A percentile compares a stretch with the other conserved stretches of the same genome.
Evolutionary conservation across 768 basidiomycete species (phyloP).

Genomic region (Gymnopilus dilepis): DNA sequence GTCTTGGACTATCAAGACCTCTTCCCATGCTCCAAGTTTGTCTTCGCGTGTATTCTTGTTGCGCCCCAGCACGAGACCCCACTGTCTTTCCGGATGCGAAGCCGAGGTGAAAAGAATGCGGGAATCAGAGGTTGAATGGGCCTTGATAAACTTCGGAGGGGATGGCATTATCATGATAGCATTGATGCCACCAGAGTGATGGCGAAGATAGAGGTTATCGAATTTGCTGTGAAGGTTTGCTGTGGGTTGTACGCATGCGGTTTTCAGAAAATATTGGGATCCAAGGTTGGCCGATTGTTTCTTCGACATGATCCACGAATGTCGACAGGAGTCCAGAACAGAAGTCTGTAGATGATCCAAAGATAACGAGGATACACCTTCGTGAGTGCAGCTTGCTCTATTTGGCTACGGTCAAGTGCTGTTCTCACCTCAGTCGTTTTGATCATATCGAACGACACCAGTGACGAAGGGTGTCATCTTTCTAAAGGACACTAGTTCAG

Average conservation of each 20-base stretch:
- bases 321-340: not conserved
- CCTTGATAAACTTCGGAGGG: constrained; percentile 6
- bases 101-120: not conserved
- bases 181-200: constrained; percentile 6
- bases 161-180: constrained; percentile 6
- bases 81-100: not conserved
- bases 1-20: not conserved
- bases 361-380: not conserved
- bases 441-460: too few species aligned
- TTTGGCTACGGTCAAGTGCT: too few species aligned
- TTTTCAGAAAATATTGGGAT: constrained; percentile 4
- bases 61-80: not conserved
- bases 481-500: too few species aligned
- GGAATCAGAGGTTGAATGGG: not conserved
- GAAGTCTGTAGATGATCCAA: not conserved
- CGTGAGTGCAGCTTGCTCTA: too few species aligned
- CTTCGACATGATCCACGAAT: not conserved
- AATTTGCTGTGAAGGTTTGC: not conserved
- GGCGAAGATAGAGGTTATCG: not conserved
- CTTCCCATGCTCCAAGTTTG: constrained; percentile 2
- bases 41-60: constrained; percentile 4
- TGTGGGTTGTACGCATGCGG: not conserved
- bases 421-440: too few species aligned
- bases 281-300: not conserved
- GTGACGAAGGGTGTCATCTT: too few species aligned